These are phyloP conservation scores for Tricholoma sp. DNA, from an alignment of 768 basidiomycete species.

Conservation along the genomic window DNA sequence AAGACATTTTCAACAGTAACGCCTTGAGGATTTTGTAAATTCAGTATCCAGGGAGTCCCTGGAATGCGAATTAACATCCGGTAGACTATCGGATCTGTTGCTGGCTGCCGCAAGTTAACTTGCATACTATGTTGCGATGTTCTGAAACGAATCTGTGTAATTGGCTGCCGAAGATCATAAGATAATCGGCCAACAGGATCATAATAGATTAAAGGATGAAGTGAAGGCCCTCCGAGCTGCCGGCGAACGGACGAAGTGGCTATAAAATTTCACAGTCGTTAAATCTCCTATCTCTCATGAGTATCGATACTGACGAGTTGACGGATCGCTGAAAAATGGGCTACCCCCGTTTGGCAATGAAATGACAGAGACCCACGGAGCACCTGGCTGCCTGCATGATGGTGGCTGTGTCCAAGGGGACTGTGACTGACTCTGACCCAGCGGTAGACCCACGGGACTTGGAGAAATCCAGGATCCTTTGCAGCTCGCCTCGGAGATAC, in stretches of 20 bases:
- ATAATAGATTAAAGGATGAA: constrained; percentile 13
- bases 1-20: constrained; percentile 14
- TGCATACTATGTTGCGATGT: background rate
- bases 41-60: constrained; percentile 6
- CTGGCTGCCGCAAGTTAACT: constrained; percentile 8
- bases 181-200: constrained; percentile 12
- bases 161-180: constrained; percentile 12
- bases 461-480: background rate
- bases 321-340: constrained; percentile 1
- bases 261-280: background rate
- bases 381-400: background rate
- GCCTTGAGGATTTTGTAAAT: constrained; percentile 11
- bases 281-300: background rate
- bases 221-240: background rate
- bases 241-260: background rate
- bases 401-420: background rate
- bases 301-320: constrained; percentile 1
- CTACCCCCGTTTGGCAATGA: background rate
- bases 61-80: constrained; percentile 5
- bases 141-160: constrained; percentile 9
- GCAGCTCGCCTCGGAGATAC: background rate
- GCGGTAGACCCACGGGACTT: too few species aligned
- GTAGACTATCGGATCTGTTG: constrained; percentile 1
- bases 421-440: background rate
- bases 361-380: background rate